Percentiles rank a stretch among this genome's conserved stretches.
These are phyloP conservation scores for Claviceps pusilla DNA, from an alignment of 2,329 filamentous ascomycete species.

Conservation along the genomic window DNA sequence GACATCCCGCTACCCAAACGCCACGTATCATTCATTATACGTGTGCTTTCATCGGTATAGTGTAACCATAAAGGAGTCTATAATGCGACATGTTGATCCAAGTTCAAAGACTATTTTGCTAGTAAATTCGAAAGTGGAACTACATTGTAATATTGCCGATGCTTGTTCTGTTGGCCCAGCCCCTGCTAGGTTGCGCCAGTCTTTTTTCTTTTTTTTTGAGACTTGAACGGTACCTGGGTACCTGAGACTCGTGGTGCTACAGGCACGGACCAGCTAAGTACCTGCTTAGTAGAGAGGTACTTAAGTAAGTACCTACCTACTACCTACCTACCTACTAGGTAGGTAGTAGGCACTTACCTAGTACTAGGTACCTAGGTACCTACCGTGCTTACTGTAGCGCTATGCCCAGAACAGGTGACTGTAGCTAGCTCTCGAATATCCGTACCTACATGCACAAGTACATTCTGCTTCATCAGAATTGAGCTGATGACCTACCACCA, in stretches of 20 bases:
- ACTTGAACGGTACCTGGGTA: too few relatives aligned
- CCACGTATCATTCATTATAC: neutral
- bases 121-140: neutral
- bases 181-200: too few relatives aligned
- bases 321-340: too few relatives aligned
- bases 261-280: too few relatives aligned
- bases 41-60: neutral
- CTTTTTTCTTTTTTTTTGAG: too few relatives aligned
- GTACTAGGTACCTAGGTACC: neutral
- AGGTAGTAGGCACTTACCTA: too few relatives aligned
- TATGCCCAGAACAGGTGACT: conserved; percentile 19
- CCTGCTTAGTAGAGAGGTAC: neutral
- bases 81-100: neutral
- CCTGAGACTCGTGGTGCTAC: too few relatives aligned
- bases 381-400: conserved; percentile 8
- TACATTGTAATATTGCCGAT: neutral
- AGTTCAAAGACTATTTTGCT: too few relatives aligned
- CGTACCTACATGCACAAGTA: conserved; percentile 6
- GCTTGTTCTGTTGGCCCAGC: neutral
- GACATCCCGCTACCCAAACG: too few relatives aligned
- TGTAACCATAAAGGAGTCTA: neutral
- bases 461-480: conserved; percentile 15
- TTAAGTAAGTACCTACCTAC: neutral
- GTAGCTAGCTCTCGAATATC: conserved; percentile 16
- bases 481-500: conserved; percentile 11